phyloP scores from a whole-genome alignment of 345 rosid genomes.

The Arabidopsis suecica region DNA sequence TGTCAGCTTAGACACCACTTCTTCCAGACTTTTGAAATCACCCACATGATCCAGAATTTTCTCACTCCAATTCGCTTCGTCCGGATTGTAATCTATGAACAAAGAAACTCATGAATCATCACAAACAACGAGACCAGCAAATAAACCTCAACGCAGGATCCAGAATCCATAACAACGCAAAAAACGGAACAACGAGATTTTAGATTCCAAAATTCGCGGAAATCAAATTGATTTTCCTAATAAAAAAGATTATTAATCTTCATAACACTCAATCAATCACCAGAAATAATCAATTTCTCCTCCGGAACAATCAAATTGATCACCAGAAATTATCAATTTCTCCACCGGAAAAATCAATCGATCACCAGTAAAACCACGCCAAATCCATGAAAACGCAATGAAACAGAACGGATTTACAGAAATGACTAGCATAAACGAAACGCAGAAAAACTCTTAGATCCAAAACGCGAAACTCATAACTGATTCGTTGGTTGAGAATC shows the following conservation, averaged over 20 bases:
- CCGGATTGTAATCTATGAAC: background rate
- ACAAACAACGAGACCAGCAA: background rate
- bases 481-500: background rate
- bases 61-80: background rate
- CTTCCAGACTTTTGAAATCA: constrained; percentile 3
- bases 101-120: background rate
- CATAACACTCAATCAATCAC: background rate
- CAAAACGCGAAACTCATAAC: background rate
- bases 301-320: background rate
- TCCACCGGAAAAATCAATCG: background rate
- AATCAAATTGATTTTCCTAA: background rate
- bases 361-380: background rate
- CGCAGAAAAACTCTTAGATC: background rate
- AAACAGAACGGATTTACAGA: background rate
- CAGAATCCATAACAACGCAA: background rate
- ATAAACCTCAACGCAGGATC: background rate
- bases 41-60: background rate
- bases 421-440: background rate
- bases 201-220: background rate
- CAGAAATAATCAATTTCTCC: background rate
- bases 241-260: background rate
- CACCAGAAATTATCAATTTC: background rate
- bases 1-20: background rate
- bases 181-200: background rate
- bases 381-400: background rate